Evolutionary conservation across 345 rosid species (phyloP), one percentile per base, ranked within the genome.

Genomic region (Salix arbutifolia): DNA sequence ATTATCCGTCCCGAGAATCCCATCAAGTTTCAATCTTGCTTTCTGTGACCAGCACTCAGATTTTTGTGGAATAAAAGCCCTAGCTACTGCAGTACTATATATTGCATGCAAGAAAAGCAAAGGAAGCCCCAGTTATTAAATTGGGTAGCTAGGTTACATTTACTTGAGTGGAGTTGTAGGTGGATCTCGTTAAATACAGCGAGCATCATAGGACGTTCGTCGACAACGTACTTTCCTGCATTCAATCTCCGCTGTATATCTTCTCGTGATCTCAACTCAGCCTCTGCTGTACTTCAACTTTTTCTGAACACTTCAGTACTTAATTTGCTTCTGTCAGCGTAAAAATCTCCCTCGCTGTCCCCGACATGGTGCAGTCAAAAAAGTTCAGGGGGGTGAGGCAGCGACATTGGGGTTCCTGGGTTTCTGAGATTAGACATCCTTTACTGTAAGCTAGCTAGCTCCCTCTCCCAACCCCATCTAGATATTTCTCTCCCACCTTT

Each of bases 381-480:
- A 80, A 80, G 74, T 80, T 75, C 73, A 58, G 83, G 35, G 83
- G 83, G 19, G 83, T 81, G 70, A 76, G 83, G 72, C 80, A 81
- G 40, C 77, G 83, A 4, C 80, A 76, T 6, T 81, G 83, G 83
- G 83, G 83, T 38, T 81, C 83, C 10, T 81, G 80, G 83, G 83
- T 81, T 1, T 81, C 83, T 0, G 83, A 81, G 69, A 81, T 81
- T 38, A 73, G 83, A 9, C 83, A 81, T n/a, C 83, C 83, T 72
- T 58, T 81, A 33, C 66, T 81, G 83, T 81, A 76, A 79, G 77
- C 16, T 4, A 79, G 77, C 16, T 10, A 10, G 26, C 64, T 21
- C 3, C 11, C 14, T 52, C 14, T 0, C 14, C 25, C 52, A 13
- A 18, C 14, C 16, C 25, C n/a, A 4, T 75, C 31, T 35, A 17